These are phyloP conservation scores for Vaccinium macrocarpon DNA, from an alignment of 148 eudicot genomes.

Conservation along the genomic window DNA sequence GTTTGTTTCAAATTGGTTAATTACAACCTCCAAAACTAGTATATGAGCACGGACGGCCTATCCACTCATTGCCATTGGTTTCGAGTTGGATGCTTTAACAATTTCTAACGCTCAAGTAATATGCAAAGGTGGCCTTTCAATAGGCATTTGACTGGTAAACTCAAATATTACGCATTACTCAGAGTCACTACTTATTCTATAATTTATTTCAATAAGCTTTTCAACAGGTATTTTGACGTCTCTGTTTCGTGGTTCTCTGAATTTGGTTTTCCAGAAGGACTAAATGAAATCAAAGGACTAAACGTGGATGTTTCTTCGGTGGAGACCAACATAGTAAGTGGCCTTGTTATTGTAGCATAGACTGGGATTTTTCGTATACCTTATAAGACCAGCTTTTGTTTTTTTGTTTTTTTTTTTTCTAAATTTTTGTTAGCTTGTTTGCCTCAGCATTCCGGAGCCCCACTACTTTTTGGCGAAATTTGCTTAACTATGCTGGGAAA, in stretches of 20 bases:
- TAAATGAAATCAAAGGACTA: constrained; percentile 71
- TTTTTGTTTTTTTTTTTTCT: background rate
- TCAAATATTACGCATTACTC: background rate
- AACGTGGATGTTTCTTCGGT: constrained; percentile 66
- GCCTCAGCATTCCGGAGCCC: background rate
- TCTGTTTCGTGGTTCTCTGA: background rate
- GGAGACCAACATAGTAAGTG: constrained; percentile 92
- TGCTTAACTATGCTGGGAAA: background rate
- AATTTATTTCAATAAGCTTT: no score
- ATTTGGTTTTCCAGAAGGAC: constrained; percentile 47
- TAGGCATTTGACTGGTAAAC: background rate
- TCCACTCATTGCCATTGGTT: no score
- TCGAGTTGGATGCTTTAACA: no score
- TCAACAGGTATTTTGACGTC: background rate
- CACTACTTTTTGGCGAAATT: background rate
- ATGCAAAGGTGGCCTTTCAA: background rate
- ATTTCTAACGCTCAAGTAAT: background rate
- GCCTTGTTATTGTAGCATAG: background rate
- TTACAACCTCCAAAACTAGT: no score
- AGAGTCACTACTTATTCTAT: background rate
- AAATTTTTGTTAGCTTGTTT: background rate
- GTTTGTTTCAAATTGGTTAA: no score
- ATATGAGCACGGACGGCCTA: no score
- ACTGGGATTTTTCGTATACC: background rate
- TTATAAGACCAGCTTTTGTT: background rate